Conservation (phyloP, 306 rosid genomes). For the Ochetophila trinervis region DNA sequence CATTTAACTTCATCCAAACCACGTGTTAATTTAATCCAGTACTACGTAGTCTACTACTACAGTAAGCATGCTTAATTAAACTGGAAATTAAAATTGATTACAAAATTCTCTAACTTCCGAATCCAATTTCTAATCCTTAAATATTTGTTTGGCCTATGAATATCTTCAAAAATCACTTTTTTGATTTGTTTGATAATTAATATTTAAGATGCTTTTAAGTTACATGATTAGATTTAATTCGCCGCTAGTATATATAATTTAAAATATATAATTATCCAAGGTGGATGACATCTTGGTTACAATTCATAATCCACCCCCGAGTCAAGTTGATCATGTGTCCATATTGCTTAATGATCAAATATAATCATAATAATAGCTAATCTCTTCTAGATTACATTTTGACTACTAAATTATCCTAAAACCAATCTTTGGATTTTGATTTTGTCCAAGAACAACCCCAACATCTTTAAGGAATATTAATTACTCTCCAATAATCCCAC, state of each 20-base stretch:
- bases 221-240: conserved; percentile 15
- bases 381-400: conserved; percentile 19
- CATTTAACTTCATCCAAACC: no score
- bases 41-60: no score
- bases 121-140: neutral
- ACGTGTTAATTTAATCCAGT: no score
- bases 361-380: conserved; percentile 4
- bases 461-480: neutral
- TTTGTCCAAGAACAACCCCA: neutral
- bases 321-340: conserved; percentile 23
- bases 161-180: neutral
- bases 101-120: no score
- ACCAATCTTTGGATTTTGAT: neutral
- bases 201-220: neutral
- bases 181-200: neutral
- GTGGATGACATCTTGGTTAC: conserved; percentile 30
- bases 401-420: conserved; percentile 13
- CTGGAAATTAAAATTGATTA: no score
- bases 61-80: no score
- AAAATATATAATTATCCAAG: conserved; percentile 11
- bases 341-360: neutral
- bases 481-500: neutral
- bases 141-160: neutral
- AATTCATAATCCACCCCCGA: conserved; percentile 19
- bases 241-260: neutral